phyloP scores from a whole-genome alignment of 2,329 filamentous ascomycete species.

The Aspergillus unguis region DNA sequence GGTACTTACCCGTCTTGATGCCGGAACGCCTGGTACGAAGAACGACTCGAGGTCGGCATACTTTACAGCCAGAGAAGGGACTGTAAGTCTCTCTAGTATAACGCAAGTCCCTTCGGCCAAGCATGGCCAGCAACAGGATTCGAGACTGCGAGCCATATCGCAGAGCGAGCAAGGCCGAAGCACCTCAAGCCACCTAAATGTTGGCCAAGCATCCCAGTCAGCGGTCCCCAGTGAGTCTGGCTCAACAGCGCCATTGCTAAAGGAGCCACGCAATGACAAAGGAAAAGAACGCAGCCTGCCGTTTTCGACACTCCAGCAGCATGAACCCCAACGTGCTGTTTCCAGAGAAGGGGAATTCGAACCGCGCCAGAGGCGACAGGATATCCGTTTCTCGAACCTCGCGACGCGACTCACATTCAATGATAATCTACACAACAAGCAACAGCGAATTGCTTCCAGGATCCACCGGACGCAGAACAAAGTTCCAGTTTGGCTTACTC shows the following conservation, averaged over 20 bases:
- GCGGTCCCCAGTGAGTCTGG: conserved; percentile 29
- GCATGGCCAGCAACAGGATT: conserved; percentile 2
- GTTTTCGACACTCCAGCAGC: conserved; percentile 27
- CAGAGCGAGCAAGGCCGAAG: conserved; percentile 17
- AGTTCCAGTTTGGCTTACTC: conserved; percentile 34
- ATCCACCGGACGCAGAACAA: conserved; percentile 36
- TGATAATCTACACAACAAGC: conserved; percentile 41
- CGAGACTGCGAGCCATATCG: conserved; percentile 5
- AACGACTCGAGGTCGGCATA: conserved; percentile 27
- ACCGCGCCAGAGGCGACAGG: conserved; percentile 14
- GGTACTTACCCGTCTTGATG: not conserved
- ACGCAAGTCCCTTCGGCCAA: conserved; percentile 16
- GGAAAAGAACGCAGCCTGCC: conserved; percentile 15
- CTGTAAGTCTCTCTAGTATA: conserved; percentile 17
- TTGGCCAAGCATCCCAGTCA: conserved; percentile 22
- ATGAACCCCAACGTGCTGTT: conserved; percentile 33
- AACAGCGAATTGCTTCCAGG: conserved; percentile 39
- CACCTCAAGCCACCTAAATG: conserved; percentile 18
- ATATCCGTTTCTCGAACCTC: conserved; percentile 27
- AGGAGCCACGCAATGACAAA: conserved; percentile 18
- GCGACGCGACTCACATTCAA: conserved; percentile 45
- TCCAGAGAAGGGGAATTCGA: conserved; percentile 21
- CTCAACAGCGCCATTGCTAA: conserved; percentile 35
- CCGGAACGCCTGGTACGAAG: conserved; percentile 11
- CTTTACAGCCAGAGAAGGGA: conserved; percentile 31